A percentile compares a stretch with the other conserved stretches of the same genome.
phyloP scores from a whole-genome alignment of 2,329 filamentous ascomycete species.

The Alternaria incomplexa region DNA sequence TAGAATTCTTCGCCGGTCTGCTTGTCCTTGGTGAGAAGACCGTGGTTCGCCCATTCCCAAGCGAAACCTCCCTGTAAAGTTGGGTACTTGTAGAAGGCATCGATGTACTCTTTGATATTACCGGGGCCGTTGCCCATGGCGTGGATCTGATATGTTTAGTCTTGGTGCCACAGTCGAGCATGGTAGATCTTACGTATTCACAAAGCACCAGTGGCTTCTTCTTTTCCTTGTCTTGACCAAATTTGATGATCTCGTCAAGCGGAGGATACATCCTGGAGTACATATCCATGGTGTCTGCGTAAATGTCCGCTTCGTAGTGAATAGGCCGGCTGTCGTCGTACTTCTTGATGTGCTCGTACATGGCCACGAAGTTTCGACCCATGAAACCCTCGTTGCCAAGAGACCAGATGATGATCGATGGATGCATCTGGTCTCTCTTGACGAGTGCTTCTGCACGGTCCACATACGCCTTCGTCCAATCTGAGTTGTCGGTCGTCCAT shows the following conservation, averaged over 20 bases:
- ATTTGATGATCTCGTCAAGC: constrained; percentile 58
- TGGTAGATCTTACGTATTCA: constrained; percentile 51
- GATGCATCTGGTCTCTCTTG: constrained; percentile 72
- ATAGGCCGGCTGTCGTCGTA: constrained; percentile 65
- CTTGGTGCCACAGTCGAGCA: no score
- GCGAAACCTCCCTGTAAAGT: constrained; percentile 67
- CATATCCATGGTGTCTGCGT: constrained; percentile 68
- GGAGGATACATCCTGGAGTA: constrained; percentile 71
- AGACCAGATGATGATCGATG: constrained; percentile 75
- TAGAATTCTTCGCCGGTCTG: constrained; percentile 49
- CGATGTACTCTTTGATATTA: constrained; percentile 70
- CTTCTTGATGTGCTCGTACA: constrained; percentile 67
- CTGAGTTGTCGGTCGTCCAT: constrained; percentile 66
- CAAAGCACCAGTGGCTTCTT: constrained; percentile 64
- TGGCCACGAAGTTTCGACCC: constrained; percentile 69
- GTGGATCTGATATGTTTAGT: constrained; percentile 43
- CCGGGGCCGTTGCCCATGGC: constrained; percentile 80
- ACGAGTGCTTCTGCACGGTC: constrained; percentile 71
- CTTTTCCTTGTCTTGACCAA: constrained; percentile 50
- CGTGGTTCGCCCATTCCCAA: constrained; percentile 57
- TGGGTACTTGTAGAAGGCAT: constrained; percentile 65
- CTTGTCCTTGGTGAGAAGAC: constrained; percentile 50
- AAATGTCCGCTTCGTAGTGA: constrained; percentile 70
- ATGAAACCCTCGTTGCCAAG: constrained; percentile 78
- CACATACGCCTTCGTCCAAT: constrained; percentile 69